Base-by-base conservation (phyloP, 2,329 filamentous ascomycete species). In the Xylariales sp. region DNA sequence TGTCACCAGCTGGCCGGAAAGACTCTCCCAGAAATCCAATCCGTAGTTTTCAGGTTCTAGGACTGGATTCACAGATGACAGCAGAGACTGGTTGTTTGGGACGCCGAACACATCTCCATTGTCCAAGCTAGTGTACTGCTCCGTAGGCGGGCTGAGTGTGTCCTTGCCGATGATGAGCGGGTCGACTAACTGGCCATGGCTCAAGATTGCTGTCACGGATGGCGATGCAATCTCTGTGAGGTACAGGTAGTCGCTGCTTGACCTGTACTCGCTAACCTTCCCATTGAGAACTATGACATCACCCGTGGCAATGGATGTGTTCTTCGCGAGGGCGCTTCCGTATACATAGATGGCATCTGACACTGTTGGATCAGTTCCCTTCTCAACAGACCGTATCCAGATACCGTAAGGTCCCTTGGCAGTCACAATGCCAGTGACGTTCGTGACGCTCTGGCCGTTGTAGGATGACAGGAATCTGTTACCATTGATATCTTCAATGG, bases 21-120 rank as follows among this genome's bases (percentile, higher is more conserved):
- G 60, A 44, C 74, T 81, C 68, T 87, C 79, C 83, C 83, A 87
- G 53, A 86, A 88, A 56, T 87, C 83, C 20, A 87, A 64, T 3
- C 83, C 83, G 51, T 81, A 87, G 29, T 65, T 60, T 16, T 63
- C 61, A 2, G 82, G 82, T 43, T 82, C 57, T 27, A 87, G 67
- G 12, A 63, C 62, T 0, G 81, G 81, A 54, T 87, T 86, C 23
- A 55, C 63, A 5, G 57, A 62, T 3, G 79, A 82, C 27, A 87
- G 53, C 46, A 70, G 69, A 44, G 65, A 72, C 27, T 65, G 63
- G 43, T 77, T 82, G 52, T 83, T 84, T 10, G 83, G 83, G 5
- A 83, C 62, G 2, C 62, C 72, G 44, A 84, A 84, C 25, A 86
- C 65, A 54, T 81, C 76, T 10, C 79, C 79, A n/a, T 67, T 63